Evolutionary conservation across 768 basidiomycete species (phyloP).

Genomic region (Agaricus subrufescens): DNA sequence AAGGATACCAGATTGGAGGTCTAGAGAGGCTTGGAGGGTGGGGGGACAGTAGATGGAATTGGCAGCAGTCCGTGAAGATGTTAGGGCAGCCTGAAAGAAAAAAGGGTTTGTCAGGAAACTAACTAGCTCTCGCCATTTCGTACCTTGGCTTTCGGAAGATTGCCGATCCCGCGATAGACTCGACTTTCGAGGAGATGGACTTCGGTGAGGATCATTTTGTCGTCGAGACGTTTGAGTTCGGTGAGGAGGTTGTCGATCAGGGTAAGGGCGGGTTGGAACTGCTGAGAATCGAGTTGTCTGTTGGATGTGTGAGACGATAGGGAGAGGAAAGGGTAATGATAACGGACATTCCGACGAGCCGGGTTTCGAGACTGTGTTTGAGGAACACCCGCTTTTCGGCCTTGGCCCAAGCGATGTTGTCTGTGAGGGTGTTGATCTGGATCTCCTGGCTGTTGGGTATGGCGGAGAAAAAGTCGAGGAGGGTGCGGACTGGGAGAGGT

Average conservation of each 20-base stretch:
- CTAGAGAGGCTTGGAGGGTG: constrained; percentile 39
- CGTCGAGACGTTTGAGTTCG: constrained; percentile 90
- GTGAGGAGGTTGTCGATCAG: constrained; percentile 86
- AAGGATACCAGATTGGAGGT: constrained; percentile 63
- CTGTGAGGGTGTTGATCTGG: constrained; percentile 82
- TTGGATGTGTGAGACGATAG: constrained; percentile 6
- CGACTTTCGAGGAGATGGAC: constrained; percentile 92
- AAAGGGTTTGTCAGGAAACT: neutral
- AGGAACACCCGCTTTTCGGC: constrained; percentile 92
- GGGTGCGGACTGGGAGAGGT: constrained; percentile 67
- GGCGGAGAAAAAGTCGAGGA: constrained; percentile 82
- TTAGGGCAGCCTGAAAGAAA: constrained; percentile 67
- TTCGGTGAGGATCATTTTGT: constrained; percentile 97
- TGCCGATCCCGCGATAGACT: constrained; percentile 85
- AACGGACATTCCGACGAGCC: constrained; percentile 69
- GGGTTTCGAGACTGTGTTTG: constrained; percentile 89
- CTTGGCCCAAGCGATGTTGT: constrained; percentile 92
- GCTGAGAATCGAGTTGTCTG: constrained; percentile 70
- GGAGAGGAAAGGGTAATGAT: neutral
- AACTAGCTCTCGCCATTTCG: constrained; percentile 1
- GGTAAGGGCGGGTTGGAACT: constrained; percentile 73
- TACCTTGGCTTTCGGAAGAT: constrained; percentile 88
- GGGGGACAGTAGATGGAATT: constrained; percentile 88
- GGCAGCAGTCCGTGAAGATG: constrained; percentile 88
- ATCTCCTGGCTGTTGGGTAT: constrained; percentile 71